Conservation (phyloP, 2,329 filamentous ascomycete genomes). For the Magnaporthiopsis incrustans region DNA sequence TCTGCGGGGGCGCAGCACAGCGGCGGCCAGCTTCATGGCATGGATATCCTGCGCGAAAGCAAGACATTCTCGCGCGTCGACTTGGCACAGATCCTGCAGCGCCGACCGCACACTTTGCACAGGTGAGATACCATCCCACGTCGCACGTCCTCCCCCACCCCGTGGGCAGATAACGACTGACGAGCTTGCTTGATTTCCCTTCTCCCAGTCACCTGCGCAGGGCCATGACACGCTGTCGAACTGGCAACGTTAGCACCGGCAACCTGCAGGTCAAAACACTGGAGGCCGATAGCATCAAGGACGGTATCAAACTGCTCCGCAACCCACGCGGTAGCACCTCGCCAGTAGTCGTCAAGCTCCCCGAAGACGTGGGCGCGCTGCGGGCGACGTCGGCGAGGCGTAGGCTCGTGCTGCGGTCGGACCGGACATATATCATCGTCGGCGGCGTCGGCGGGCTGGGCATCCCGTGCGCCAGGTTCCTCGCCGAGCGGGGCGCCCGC, state of each 20-base stretch:
- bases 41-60: constrained; percentile 23
- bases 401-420: constrained; percentile 5
- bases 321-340: not conserved
- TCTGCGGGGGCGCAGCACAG: constrained; percentile 17
- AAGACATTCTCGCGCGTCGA: constrained; percentile 11
- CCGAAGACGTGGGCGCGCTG: not conserved
- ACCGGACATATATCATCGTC: constrained; percentile 26
- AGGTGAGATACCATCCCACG: not conserved
- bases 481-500: constrained; percentile 29
- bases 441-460: constrained; percentile 32
- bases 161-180: not conserved
- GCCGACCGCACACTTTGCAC: not conserved
- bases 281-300: not conserved
- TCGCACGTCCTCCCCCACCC: too few relatives aligned
- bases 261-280: not conserved
- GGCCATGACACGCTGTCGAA: not conserved
- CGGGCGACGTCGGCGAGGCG: not conserved
- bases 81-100: not conserved
- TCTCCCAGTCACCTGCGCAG: not conserved
- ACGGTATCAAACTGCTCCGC: not conserved
- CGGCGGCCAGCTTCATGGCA: constrained; percentile 18
- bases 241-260: not conserved
- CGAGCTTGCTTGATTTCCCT: not conserved
- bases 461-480: constrained; percentile 22
- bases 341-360: not conserved